Base-by-base conservation (phyloP, 2,329 filamentous ascomycete genomes). In the Aspergillus phoenicis region DNA sequence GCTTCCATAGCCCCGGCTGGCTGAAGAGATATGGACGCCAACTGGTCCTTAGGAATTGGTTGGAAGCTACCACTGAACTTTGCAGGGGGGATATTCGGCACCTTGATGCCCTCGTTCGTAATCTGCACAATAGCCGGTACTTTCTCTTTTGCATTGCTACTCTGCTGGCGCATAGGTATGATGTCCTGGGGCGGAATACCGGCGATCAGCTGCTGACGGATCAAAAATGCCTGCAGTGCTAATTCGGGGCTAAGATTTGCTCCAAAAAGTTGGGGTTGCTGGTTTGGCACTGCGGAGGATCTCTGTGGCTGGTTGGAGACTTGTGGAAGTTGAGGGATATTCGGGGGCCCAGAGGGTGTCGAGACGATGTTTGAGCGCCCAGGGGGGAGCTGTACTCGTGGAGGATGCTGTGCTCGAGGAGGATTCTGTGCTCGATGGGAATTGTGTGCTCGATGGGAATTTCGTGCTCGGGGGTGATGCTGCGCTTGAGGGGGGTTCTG, bases 121-220 rank as follows among this genome's bases (percentile, higher is more conserved):
- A 71, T 61, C 43, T 64, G 68, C 13, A 71, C 20, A 33, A 71
- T 17, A 4, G 57, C 47, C 2, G 68, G 64, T 58, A 52, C 15
- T 5, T 33, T 41, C 49, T 62, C 36, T 48, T 43, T 24, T 49
- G 26, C n/a, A 15, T 30, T 30, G 47, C 28, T 48, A 5, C 10
- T 33, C n/a, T 52, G 30, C 33, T 13, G 47, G 28, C 28, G 51
- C 58, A 73, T 70, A 4, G 58, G 56, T 28, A 70, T 59, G 28
- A 75, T 43, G 8, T 69, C 20, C 5, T 70, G 57, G 4, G 60
- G 64, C 1, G 64, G 55, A 26, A 75, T 67, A 4, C 73, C 73
- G 8, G 66, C 71, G 8, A 73, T 17, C 6, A 69, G 52, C 56
- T 75, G 73, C 57, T 72, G 68, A 5, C 68, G 68, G 43, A 74